These are phyloP conservation scores for Lichtheimia ornata DNA, from an alignment of 371 early-diverging fungal genomes.

Conservation along the genomic window DNA sequence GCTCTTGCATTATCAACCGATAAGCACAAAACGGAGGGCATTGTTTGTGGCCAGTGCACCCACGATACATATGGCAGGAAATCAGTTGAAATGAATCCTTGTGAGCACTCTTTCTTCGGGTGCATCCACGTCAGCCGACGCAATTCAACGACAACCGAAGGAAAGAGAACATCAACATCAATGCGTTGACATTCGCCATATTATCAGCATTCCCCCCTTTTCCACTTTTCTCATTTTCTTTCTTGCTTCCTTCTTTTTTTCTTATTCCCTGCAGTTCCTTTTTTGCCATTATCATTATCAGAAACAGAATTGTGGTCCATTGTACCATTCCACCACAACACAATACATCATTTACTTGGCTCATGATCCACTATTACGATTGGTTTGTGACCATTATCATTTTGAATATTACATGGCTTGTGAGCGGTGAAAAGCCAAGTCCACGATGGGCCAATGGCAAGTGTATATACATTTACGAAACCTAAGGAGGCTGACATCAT, in stretches of 20 bases:
- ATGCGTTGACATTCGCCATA: not conserved
- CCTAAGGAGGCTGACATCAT: not conserved
- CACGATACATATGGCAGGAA: too few species aligned
- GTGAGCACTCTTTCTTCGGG: too few species aligned
- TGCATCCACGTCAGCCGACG: too few species aligned
- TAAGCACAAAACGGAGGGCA: too few species aligned
- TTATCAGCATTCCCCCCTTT: not conserved
- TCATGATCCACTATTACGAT: slow-evolving; percentile 1
- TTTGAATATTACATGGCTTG: not conserved
- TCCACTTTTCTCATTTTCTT: not conserved
- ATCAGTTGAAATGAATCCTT: too few species aligned
- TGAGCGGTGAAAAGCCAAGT: slow-evolving; percentile 2
- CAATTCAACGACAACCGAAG: too few species aligned
- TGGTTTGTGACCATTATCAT: not conserved
- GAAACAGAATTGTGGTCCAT: not conserved
- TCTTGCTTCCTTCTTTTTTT: too few species aligned
- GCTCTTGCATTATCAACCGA: too few species aligned
- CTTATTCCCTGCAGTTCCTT: too few species aligned
- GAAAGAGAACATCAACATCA: not conserved
- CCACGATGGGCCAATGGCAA: slow-evolving; percentile 1
- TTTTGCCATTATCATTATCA: not conserved
- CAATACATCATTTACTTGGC: not conserved
- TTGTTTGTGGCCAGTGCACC: too few species aligned
- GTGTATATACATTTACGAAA: not conserved
- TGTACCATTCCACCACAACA: not conserved